phyloP scores from a whole-genome alignment of 2,329 filamentous ascomycete genomes.

The Emmonsiellopsis sp. region DNA sequence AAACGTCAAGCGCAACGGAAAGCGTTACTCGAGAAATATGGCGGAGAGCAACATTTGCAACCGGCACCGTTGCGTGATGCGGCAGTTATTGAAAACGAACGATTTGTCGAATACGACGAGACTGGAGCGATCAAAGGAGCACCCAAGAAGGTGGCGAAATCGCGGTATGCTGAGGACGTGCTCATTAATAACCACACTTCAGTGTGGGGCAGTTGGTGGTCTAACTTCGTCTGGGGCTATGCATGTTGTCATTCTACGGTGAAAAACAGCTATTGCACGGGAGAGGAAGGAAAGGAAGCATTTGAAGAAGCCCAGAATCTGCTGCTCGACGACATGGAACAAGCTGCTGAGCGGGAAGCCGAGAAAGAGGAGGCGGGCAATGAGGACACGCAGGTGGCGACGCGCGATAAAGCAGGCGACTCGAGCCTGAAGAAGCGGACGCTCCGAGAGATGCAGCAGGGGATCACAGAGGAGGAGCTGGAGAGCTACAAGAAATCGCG shows the following conservation, averaged over 20 bases:
- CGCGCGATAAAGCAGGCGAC: conserved; percentile 3
- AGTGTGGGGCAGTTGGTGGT: conserved; percentile 97
- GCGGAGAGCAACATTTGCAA: conserved; percentile 53
- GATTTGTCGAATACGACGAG: conserved; percentile 91
- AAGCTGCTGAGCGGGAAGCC: conserved; percentile 12
- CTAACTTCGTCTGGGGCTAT: conserved; percentile 90
- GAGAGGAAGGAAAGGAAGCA: conserved; percentile 72
- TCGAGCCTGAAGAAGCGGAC: conserved; percentile 56
- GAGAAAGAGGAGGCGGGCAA: conserved; percentile 23
- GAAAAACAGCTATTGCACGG: conserved; percentile 97
- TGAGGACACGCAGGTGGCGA: conserved; percentile 11
- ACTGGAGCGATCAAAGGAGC: conserved; percentile 81
- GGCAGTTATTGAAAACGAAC: conserved; percentile 69
- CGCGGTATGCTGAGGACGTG: conserved; percentile 86
- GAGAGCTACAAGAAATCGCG: conserved; percentile 74
- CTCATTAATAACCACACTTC: conserved; percentile 82
- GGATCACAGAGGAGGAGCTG: conserved; percentile 72
- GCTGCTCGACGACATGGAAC: conserved; percentile 31
- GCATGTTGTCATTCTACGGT: conserved; percentile 86
- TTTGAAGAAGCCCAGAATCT: conserved; percentile 66
- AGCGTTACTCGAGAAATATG: conserved; percentile 72
- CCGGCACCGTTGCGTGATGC: conserved; percentile 56
- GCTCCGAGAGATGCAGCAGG: conserved; percentile 66
- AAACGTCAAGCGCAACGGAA: conserved; percentile 60
- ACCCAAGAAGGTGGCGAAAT: conserved; percentile 64